These are phyloP conservation scores for Hypholoma sublateritium DNA, from an alignment of 768 basidiomycete species.

Conservation along the genomic window DNA sequence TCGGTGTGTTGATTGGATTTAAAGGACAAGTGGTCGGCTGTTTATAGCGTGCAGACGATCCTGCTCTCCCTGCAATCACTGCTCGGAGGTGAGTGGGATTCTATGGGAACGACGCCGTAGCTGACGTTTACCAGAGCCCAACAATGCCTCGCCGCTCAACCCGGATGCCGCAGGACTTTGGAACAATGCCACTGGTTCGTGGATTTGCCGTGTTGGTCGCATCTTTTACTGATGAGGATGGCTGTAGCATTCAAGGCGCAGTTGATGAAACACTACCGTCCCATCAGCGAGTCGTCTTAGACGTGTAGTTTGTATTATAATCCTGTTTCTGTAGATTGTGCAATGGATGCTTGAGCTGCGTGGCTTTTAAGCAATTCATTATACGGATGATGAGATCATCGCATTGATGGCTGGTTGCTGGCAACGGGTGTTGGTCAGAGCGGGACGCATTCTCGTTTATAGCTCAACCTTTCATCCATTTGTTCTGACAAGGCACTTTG, in stretches of 20 bases:
- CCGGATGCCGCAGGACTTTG: constrained; percentile 83
- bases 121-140: constrained; percentile 61
- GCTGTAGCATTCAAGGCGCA: constrained; percentile 67
- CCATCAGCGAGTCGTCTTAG: constrained; percentile 35
- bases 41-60: constrained; percentile 90
- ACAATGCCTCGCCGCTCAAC: constrained; percentile 90
- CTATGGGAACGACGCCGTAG: too few species aligned
- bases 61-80: constrained; percentile 85
- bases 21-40: constrained; percentile 92
- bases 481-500: constrained; percentile 15
- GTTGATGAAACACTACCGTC: constrained; percentile 72
- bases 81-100: constrained; percentile 67
- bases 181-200: constrained; percentile 65
- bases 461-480: constrained; percentile 7
- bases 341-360: constrained; percentile 12
- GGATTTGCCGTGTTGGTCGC: not conserved
- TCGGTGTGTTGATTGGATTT: not conserved
- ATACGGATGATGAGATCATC: not conserved
- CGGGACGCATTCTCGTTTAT: not conserved
- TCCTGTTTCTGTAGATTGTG: constrained; percentile 3
- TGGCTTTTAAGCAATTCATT: constrained; percentile 5
- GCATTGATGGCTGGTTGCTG: constrained; percentile 9
- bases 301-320: constrained; percentile 1
- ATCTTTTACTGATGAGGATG: constrained; percentile 5
- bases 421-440: not conserved